phyloP scores from a whole-genome alignment of 2,329 filamentous ascomycete genomes.

The Xylariaceae sp. region DNA sequence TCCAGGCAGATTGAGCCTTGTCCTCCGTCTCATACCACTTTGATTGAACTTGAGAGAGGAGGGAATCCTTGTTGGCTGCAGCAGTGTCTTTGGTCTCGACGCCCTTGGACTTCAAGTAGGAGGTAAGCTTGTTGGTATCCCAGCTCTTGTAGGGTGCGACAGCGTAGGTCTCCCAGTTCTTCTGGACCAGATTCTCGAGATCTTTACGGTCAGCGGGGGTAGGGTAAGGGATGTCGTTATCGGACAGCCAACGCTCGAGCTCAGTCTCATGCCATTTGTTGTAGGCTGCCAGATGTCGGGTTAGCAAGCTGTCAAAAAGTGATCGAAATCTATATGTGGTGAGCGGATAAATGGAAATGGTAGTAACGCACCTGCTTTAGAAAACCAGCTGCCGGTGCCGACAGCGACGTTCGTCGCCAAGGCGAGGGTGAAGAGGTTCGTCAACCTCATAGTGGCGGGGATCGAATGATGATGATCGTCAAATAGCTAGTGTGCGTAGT shows the following conservation, averaged over 20 bases:
- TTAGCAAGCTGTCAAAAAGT: slow-evolving; percentile 31
- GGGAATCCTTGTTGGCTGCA: slow-evolving; percentile 70
- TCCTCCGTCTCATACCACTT: slow-evolving; percentile 83
- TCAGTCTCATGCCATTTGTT: slow-evolving; percentile 99
- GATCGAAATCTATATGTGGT: background rate
- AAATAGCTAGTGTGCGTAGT: background rate
- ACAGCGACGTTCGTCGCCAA: slow-evolving; percentile 73
- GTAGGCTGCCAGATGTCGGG: slow-evolving; percentile 69
- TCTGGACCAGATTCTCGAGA: slow-evolving; percentile 86
- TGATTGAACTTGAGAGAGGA: slow-evolving; percentile 72
- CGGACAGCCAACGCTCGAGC: slow-evolving; percentile 94
- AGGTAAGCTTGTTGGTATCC: slow-evolving; percentile 71
- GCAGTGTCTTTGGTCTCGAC: slow-evolving; percentile 71
- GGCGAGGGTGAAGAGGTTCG: slow-evolving; percentile 72
- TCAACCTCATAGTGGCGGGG: slow-evolving; percentile 73
- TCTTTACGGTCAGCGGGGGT: slow-evolving; percentile 90
- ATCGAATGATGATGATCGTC: background rate
- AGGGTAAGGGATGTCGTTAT: slow-evolving; percentile 91
- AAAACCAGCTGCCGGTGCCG: slow-evolving; percentile 85
- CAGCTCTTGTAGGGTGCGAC: slow-evolving; percentile 78
- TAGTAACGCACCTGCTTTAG: slow-evolving; percentile 74
- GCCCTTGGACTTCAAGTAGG: slow-evolving; percentile 75
- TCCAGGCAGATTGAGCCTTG: slow-evolving; percentile 73
- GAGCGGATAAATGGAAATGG: background rate
- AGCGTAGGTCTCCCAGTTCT: slow-evolving; percentile 85